Conservation (phyloP, 1,139 yeast species). For the Taphrina deformans region DNA sequence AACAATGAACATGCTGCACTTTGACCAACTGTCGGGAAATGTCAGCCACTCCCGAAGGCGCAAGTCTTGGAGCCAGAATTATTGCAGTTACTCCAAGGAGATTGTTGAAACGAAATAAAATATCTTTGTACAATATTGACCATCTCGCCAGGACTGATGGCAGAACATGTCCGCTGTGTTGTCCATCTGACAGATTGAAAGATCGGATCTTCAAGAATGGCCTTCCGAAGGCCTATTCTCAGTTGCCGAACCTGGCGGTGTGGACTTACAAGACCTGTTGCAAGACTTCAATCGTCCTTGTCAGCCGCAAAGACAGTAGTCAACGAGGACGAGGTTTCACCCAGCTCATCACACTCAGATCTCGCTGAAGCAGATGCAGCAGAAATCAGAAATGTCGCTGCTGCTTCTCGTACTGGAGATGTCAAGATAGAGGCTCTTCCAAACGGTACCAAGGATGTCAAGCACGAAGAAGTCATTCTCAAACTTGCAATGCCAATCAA, state of each 20-base stretch:
- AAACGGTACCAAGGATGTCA: neutral
- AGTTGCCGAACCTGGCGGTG: neutral
- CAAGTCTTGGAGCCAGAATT: neutral
- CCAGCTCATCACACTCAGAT: neutral
- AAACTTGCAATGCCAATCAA: neutral
- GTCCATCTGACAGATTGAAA: too few relatives aligned
- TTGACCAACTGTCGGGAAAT: neutral
- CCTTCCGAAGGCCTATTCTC: neutral
- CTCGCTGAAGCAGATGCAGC: neutral
- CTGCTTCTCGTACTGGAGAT: neutral
- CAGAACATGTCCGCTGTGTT: too few relatives aligned
- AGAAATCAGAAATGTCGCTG: too few relatives aligned
- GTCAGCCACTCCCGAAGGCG: neutral
- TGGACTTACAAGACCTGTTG: neutral
- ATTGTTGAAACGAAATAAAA: too few relatives aligned
- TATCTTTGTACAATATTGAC: too few relatives aligned
- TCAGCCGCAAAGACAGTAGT: neutral
- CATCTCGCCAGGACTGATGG: too few relatives aligned
- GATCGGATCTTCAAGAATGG: too few relatives aligned
- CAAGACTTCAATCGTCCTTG: neutral
- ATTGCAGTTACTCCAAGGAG: neutral
- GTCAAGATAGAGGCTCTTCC: neutral
- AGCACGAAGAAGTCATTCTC: neutral
- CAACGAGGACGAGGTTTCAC: neutral
- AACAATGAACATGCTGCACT: too few relatives aligned